phyloP scores from a whole-genome alignment of 371 early-diverging fungal genomes.

The Apophysomyces elegans region DNA sequence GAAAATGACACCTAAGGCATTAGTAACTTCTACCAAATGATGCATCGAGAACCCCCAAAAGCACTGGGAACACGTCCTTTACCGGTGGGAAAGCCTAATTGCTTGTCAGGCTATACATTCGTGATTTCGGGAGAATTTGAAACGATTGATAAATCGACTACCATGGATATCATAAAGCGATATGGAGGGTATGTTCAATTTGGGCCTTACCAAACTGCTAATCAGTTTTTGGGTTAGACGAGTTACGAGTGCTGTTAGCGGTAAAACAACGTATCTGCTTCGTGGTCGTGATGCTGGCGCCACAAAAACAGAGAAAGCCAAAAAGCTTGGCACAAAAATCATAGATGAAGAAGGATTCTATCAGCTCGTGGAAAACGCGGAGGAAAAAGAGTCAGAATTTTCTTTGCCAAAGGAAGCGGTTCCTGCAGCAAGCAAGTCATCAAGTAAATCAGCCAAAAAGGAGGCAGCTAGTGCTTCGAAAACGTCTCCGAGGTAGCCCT shows the following conservation, averaged over 20 bases:
- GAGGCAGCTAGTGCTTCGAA: slow-evolving; percentile 12
- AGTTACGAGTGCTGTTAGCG: slow-evolving; percentile 83
- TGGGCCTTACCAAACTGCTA: background rate
- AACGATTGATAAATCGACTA: slow-evolving; percentile 73
- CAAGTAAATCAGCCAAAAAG: slow-evolving; percentile 12
- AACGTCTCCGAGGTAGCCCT: slow-evolving; percentile 9
- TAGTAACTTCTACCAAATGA: slow-evolving; percentile 29
- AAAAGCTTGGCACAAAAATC: slow-evolving; percentile 69
- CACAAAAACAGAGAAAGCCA: slow-evolving; percentile 88
- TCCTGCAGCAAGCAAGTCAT: slow-evolving; percentile 17
- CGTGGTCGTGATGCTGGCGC: slow-evolving; percentile 95
- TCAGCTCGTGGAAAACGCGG: slow-evolving; percentile 71
- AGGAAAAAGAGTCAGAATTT: slow-evolving; percentile 31
- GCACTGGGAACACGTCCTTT: slow-evolving; percentile 78
- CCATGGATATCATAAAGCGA: slow-evolving; percentile 83
- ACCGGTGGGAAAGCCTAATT: slow-evolving; percentile 80
- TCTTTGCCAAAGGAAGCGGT: slow-evolving; percentile 5
- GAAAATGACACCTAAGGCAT: background rate
- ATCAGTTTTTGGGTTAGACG: slow-evolving; percentile 54
- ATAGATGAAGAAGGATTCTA: slow-evolving; percentile 93
- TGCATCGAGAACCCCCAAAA: slow-evolving; percentile 58
- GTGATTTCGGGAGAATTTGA: slow-evolving; percentile 93
- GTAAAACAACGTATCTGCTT: slow-evolving; percentile 91
- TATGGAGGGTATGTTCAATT: slow-evolving; percentile 77
- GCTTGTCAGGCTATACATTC: slow-evolving; percentile 84